Evolutionary conservation across 2,329 filamentous ascomycete species (phyloP).

Genomic region (Fusarium temperatum): DNA sequence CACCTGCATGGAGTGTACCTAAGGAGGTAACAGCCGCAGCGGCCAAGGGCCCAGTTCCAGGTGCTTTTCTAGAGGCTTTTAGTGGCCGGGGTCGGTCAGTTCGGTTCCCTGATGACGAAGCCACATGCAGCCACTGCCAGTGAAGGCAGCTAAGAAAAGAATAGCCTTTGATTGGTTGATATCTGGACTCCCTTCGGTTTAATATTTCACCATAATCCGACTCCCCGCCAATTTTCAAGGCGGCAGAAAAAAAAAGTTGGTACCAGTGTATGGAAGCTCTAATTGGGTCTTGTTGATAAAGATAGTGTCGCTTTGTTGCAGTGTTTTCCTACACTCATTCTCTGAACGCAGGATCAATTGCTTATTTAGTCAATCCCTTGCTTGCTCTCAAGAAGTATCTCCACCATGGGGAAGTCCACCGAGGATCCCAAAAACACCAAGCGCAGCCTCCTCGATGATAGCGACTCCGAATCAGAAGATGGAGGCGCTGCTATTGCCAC

Average conservation of each 20-base stretch:
- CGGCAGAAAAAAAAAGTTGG: slow-evolving; percentile 43
- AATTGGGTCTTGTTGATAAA: slow-evolving; percentile 22
- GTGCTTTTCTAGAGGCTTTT: slow-evolving; percentile 12
- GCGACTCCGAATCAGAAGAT: slow-evolving; percentile 59
- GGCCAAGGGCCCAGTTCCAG: slow-evolving; percentile 17
- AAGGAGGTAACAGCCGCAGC: slow-evolving; percentile 14
- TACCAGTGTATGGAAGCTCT: slow-evolving; percentile 22
- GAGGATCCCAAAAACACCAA: slow-evolving; percentile 52
- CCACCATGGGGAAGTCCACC: slow-evolving; percentile 30
- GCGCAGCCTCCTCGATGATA: slow-evolving; percentile 65
- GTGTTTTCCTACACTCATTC: not conserved
- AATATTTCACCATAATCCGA: slow-evolving; percentile 15
- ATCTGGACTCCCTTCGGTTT: not conserved
- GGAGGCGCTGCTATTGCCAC: slow-evolving; percentile 52
- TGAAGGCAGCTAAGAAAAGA: not conserved
- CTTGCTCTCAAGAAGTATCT: not conserved
- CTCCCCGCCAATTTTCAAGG: slow-evolving; percentile 47
- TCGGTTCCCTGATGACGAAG: slow-evolving; percentile 39
- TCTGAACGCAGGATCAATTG: not conserved
- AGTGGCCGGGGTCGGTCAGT: slow-evolving; percentile 40
- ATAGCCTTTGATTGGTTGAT: slow-evolving; percentile 10
- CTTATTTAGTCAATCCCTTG: not conserved
- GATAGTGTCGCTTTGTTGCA: slow-evolving; percentile 12
- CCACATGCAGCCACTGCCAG: slow-evolving; percentile 18
- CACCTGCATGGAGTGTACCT: not conserved